Base-by-base conservation (phyloP, 2,329 filamentous ascomycete species). In the Aureobasidium subglaciale region DNA sequence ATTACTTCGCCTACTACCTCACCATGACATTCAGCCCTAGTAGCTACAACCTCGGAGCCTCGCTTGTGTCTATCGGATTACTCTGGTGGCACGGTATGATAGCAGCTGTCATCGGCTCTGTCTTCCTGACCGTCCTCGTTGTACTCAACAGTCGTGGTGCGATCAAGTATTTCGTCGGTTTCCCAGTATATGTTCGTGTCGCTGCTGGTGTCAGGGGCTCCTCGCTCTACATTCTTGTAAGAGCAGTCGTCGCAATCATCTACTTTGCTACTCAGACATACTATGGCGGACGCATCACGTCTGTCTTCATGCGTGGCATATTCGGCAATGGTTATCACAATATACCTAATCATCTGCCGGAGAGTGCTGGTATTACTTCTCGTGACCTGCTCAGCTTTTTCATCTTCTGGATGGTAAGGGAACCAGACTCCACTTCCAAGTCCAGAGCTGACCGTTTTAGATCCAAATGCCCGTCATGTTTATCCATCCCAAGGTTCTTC, bases 21-120 rank as follows among this genome's bases (percentile, higher is more conserved):
- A 48, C 43, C 6, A 48, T 48, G 43, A 48, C 43, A 6, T 48
- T 48, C 30, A 48, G 43, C 35, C 43, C 43, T 11, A 48, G 43
- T 9, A 48, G 43, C 18, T 48, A 48, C 43, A 48, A 48, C 27
- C 43, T 48, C 30, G 43, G 43, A 25, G 43, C 43, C 18, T 48
- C 43, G 20, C 43, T 48, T 18, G 43, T 48, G 4, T 48, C 43
- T 5, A 35, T 48, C 30, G 43, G 43, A 6, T 22, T 48, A 0
- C 43, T 48, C 8, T 48, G 43, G 43, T 48, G 43, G 43, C 43
- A 48, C 10, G 43, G 43, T 2, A 48, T 48, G 43, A 48, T 48
- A 4, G 43, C 30, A 5, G 43, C 43, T 5, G 43, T 48, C 43
- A 35, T 48, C 18, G 43, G 43, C 2, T 48, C 43, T 48, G 43